Evolutionary conservation across 2,329 filamentous ascomycete species (phyloP).

Genomic region (Xylaria multiplex): DNA sequence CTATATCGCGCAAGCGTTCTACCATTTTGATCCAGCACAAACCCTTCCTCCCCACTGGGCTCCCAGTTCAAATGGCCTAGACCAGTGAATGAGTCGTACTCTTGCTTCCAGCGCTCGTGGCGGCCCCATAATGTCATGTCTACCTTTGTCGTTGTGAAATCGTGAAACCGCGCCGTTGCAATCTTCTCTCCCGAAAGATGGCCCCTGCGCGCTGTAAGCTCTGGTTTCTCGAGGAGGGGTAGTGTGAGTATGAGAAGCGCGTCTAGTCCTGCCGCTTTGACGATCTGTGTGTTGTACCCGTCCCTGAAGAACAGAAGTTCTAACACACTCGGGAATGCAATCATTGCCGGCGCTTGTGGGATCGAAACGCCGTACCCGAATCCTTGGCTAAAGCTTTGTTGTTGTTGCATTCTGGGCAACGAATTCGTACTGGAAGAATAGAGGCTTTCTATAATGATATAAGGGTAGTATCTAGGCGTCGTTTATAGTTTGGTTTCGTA

Average conservation of each 20-base stretch:
- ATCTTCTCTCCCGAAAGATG: constrained; percentile 2
- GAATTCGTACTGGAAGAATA: no score
- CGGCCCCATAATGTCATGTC: constrained; percentile 24
- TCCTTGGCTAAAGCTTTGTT: background rate
- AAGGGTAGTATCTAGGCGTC: no score
- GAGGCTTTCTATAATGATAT: no score
- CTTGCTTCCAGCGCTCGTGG: constrained; percentile 14
- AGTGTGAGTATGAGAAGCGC: constrained; percentile 14
- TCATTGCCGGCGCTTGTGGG: background rate
- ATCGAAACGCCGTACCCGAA: background rate
- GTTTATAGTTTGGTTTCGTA: no score
- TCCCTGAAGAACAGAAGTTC: constrained; percentile 10
- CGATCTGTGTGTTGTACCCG: background rate
- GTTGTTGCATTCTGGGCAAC: background rate
- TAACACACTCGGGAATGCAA: background rate
- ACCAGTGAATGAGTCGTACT: constrained; percentile 15
- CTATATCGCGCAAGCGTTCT: constrained; percentile 11
- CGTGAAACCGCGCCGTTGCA: constrained; percentile 9
- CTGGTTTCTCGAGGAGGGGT: background rate
- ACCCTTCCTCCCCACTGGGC: constrained; percentile 2
- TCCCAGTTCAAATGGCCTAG: constrained; percentile 15
- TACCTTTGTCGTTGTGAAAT: constrained; percentile 10
- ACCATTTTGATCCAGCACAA: constrained; percentile 4
- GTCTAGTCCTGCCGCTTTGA: background rate
- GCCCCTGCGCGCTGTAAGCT: background rate